Conservation (phyloP, 192 early-diverging fungal genomes). For the Coemansia sp. region DNA sequence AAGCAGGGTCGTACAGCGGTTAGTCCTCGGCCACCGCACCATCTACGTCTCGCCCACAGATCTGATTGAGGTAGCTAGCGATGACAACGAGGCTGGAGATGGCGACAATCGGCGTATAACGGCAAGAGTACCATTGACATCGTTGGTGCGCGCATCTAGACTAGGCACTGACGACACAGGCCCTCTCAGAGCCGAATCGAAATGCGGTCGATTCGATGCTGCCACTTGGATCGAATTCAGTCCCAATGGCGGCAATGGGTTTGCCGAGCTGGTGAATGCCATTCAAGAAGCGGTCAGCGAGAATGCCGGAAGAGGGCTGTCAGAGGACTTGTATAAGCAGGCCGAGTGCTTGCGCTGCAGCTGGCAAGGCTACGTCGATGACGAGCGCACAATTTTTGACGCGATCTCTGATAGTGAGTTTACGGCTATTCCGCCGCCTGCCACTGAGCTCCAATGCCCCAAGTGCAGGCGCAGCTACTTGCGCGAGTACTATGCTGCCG, state of each 20-base stretch:
- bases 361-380: constrained; percentile 46
- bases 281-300: constrained; percentile 9
- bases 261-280: neutral
- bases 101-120: neutral
- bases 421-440: constrained; percentile 3
- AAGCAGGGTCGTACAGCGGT: constrained; percentile 18
- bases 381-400: constrained; percentile 25
- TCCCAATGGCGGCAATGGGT: neutral
- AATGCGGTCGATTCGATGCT: constrained; percentile 33
- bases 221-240: constrained; percentile 29
- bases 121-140: constrained; percentile 5
- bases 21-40: neutral
- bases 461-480: constrained; percentile 42
- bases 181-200: constrained; percentile 18
- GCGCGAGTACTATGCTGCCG: constrained; percentile 50
- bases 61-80: constrained; percentile 18
- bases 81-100: no score
- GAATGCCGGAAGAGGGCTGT: constrained; percentile 9
- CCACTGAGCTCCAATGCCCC: constrained; percentile 27
- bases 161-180: neutral
- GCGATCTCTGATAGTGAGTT: constrained; percentile 4
- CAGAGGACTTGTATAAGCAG: constrained; percentile 43
- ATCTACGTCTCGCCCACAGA: constrained; percentile 15
- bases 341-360: constrained; percentile 50
- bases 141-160: constrained; percentile 15